Percentiles rank a stretch among this genome's conserved stretches.
These are phyloP conservation scores for Cudoniella acicularis DNA, from an alignment of 495 filamentous ascomycete species.

Conservation along the genomic window DNA sequence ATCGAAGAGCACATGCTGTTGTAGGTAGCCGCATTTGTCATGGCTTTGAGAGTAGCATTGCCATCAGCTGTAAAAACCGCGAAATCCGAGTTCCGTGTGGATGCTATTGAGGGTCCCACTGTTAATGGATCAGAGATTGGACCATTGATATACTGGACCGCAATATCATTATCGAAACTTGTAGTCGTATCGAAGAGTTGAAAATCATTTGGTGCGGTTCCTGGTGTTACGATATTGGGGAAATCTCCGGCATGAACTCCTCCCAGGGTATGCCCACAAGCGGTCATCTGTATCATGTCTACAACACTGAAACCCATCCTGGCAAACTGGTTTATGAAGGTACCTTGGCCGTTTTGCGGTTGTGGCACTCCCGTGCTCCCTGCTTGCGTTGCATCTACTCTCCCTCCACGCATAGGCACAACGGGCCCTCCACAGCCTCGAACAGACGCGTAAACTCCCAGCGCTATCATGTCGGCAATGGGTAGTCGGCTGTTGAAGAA, in stretches of 20 bases:
- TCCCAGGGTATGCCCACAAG: conserved; percentile 60
- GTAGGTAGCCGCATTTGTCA: conserved; percentile 43
- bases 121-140: conserved; percentile 50
- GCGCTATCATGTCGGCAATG: conserved; percentile 54
- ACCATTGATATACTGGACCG: conserved; percentile 52
- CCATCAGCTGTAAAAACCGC: conserved; percentile 53
- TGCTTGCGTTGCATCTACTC: conserved; percentile 48
- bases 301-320: conserved; percentile 53
- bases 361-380: conserved; percentile 54
- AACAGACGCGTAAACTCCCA: conserved; percentile 53
- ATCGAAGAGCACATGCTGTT: conserved; percentile 43
- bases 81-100: conserved; percentile 46
- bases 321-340: conserved; percentile 50
- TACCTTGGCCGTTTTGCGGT: conserved; percentile 49
- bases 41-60: conserved; percentile 49
- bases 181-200: conserved; percentile 36
- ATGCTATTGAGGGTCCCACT: conserved; percentile 39
- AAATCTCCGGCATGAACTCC: conserved; percentile 56
- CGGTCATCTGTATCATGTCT: conserved; percentile 58
- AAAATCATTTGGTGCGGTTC: conserved; percentile 44
- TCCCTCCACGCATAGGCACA: conserved; percentile 50
- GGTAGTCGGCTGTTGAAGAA: conserved; percentile 48
- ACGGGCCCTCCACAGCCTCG: conserved; percentile 56
- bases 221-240: conserved; percentile 46
- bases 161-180: conserved; percentile 52